Evolutionary conservation across 306 rosid species (phyloP).

Genomic region (Echinosophora koreensis): DNA sequence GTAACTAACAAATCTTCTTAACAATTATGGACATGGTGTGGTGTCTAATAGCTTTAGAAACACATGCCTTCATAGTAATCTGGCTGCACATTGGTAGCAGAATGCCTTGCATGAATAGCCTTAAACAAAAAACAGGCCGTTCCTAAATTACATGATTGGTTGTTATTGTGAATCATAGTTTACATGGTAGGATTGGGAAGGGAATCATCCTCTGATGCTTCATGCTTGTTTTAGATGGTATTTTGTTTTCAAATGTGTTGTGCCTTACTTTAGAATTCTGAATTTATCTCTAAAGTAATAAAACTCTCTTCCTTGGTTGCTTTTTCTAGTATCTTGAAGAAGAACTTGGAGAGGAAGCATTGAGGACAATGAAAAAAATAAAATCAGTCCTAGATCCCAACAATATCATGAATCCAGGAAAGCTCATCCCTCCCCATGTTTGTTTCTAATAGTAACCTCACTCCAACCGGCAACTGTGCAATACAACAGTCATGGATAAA

Average conservation of each 20-base stretch:
- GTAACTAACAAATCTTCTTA: slow-evolving; percentile 29
- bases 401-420: slow-evolving; percentile 94
- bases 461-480: slow-evolving; percentile 32
- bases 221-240: slow-evolving; percentile 30
- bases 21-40: slow-evolving; percentile 26
- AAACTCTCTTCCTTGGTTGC: slow-evolving; percentile 19
- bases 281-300: slow-evolving; percentile 23
- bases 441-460: slow-evolving; percentile 62
- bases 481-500: neutral
- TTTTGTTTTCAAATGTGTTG: neutral
- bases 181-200: slow-evolving; percentile 20
- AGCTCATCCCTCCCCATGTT: slow-evolving; percentile 92
- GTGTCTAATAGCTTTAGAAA: neutral
- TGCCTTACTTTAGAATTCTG: slow-evolving; percentile 9
- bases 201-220: slow-evolving; percentile 18
- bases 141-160: slow-evolving; percentile 18
- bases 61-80: slow-evolving; percentile 26
- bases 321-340: slow-evolving; percentile 80
- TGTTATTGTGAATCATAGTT: slow-evolving; percentile 22
- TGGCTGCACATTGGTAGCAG: slow-evolving; percentile 32
- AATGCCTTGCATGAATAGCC: slow-evolving; percentile 7
- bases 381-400: slow-evolving; percentile 88
- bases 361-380: slow-evolving; percentile 88
- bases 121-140: neutral
- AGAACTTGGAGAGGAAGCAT: slow-evolving; percentile 85